Base-by-base conservation (phyloP, 192 early-diverging fungal species). In the Coemansia sp. region DNA sequence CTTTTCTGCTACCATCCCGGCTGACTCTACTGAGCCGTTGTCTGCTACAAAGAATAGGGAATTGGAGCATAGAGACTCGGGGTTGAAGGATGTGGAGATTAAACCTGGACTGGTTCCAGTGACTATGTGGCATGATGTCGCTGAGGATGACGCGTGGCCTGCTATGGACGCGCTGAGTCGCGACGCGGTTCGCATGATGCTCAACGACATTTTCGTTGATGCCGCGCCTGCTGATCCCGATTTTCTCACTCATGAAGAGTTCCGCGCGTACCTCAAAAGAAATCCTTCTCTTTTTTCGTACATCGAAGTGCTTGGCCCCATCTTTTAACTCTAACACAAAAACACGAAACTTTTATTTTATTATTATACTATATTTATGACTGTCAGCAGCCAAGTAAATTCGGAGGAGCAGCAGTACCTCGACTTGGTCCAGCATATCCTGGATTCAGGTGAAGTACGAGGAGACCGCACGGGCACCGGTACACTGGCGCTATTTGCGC, bases 131-230 rank as follows among this genome's bases (percentile, higher is more conserved):
- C 78, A 79, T 69, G 87, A 86, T 62, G 57, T 47, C 7, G 64
- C 60, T 27, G 76, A 75, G 69, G 86, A 92, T 68, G 81, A 89
- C 71, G 91, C 91, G 27, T 92, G 91, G 79, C 91, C 97, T 0
- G 89, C 96, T 36, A 93, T 97, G 88, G 95, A 98, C 76, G 90
- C 91, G 11, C 91, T 98, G 89, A 89, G 90, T 13, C 94, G 95
- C 73, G 94, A 95, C 68, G 94, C 97, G 0, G 94, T 98, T 47
- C 89, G 93, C 61, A 94, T 98, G 64, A 95, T 98, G 92, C 93
- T 97, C 18, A 91, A 95, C 46, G 93, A 91, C 72, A 92, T 94
- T 13, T 96, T 96, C 69, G 71, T 73, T 27, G 87, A 85, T 52
- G 89, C 89, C 52, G 78, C 83, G 34, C 84, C 87, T 1, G 75